Evolutionary conservation across 2,329 filamentous ascomycete species (phyloP).

Genomic region (Sarocladiaceae sp.): DNA sequence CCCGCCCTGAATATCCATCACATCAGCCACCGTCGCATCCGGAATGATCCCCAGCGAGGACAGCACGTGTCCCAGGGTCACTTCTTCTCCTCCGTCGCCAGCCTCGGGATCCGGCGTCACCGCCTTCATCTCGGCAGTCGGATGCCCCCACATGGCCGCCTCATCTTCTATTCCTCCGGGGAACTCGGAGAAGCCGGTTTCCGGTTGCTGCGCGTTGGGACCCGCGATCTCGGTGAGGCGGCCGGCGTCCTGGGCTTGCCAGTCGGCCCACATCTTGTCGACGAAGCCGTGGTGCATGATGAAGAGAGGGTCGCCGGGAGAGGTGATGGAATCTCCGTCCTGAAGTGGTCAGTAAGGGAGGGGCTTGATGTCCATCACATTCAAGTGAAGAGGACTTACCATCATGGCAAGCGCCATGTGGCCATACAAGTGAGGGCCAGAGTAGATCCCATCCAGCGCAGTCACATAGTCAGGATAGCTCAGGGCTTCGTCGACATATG

Average conservation of each 20-base stretch:
- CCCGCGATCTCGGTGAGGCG: conserved; percentile 9
- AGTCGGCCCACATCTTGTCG: conserved; percentile 12
- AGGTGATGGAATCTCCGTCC: conserved; percentile 12
- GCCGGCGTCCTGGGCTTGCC: conserved; percentile 6
- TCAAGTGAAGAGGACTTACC: not conserved
- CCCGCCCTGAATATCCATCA: conserved; percentile 10
- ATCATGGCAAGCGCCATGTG: conserved; percentile 11
- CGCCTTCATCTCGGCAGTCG: conserved; percentile 8
- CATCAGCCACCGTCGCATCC: conserved; percentile 8
- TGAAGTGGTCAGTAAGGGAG: not conserved
- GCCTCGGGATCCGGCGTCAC: conserved; percentile 10
- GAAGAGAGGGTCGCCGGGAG: conserved; percentile 11
- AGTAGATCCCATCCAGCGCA: conserved; percentile 9
- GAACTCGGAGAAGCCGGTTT: conserved; percentile 10
- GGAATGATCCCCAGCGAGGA: conserved; percentile 10
- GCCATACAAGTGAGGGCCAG: conserved; percentile 9
- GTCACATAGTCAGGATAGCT: conserved; percentile 1
- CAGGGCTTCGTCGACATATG: conserved; percentile 10
- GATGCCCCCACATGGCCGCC: conserved; percentile 11
- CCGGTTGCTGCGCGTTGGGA: conserved; percentile 10
- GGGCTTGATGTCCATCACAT: no score
- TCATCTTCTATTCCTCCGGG: conserved; percentile 10
- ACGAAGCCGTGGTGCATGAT: conserved; percentile 12
- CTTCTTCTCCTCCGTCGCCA: conserved; percentile 7
- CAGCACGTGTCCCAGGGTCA: conserved; percentile 10